Conservation (phyloP, 2,329 filamentous ascomycete genomes). For the Dactylellina parvicollis region DNA sequence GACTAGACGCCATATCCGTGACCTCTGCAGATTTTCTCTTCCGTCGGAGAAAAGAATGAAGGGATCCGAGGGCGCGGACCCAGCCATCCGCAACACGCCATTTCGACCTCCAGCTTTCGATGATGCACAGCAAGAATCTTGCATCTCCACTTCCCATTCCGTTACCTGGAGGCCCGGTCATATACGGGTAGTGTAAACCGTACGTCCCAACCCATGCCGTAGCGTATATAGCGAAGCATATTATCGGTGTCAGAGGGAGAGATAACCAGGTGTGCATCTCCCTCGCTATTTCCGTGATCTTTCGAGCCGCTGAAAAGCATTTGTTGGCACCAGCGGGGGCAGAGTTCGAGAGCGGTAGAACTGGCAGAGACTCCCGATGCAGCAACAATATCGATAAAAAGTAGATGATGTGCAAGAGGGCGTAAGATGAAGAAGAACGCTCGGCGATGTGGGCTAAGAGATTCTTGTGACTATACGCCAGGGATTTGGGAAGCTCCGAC, state of each 20-base stretch:
- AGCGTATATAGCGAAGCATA: constrained; percentile 74
- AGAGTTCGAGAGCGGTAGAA: constrained; percentile 51
- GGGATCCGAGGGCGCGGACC: constrained; percentile 54
- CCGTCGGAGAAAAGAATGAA: constrained; percentile 48
- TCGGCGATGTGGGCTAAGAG: constrained; percentile 73
- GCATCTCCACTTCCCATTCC: constrained; percentile 56
- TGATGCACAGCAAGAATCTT: constrained; percentile 49
- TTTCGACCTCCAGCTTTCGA: constrained; percentile 55
- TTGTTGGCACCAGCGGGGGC: constrained; percentile 67
- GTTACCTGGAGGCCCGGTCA: constrained; percentile 63
- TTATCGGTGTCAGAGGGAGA: constrained; percentile 74
- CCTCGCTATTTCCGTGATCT: constrained; percentile 73
- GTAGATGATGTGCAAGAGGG: constrained; percentile 73
- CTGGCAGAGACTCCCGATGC: constrained; percentile 66
- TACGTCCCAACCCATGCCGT: constrained; percentile 75
- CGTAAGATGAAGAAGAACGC: constrained; percentile 72
- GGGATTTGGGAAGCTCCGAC: constrained; percentile 70
- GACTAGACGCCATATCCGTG: constrained; percentile 46
- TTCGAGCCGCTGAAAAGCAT: constrained; percentile 71
- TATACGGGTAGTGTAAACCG: constrained; percentile 73
- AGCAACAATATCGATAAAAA: constrained; percentile 74
- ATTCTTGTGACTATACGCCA: constrained; percentile 68
- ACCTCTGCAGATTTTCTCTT: constrained; percentile 47
- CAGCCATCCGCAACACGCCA: constrained; percentile 57
- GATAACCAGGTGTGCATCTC: constrained; percentile 70